Evolutionary conservation across 345 rosid species (phyloP).

Genomic region (Dimocarpus longan): DNA sequence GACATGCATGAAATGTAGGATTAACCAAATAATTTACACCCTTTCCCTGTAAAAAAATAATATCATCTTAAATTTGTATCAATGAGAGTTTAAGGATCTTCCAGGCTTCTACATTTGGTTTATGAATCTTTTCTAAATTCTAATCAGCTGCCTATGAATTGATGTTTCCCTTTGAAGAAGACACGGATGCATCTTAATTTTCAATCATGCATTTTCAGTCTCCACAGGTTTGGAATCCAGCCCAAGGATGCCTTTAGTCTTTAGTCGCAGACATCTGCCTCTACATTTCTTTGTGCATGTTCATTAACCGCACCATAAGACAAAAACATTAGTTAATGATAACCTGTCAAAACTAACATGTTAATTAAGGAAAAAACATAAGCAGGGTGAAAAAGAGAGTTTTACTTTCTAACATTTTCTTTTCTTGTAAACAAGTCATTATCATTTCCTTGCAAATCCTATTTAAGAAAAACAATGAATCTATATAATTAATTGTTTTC

Average conservation of each 20-base stretch:
- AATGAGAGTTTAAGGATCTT: neutral
- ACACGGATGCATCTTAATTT: neutral
- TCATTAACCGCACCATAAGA: constrained; percentile 42
- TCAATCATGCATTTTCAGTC: neutral
- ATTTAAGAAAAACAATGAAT: neutral
- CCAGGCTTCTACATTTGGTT: neutral
- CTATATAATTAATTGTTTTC: neutral
- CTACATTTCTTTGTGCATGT: constrained; percentile 65
- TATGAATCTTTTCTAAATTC: neutral
- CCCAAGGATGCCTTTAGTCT: constrained; percentile 65
- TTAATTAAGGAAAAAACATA: neutral
- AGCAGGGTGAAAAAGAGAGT: neutral
- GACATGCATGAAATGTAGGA: neutral
- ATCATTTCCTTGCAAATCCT: neutral
- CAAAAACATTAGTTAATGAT: neutral
- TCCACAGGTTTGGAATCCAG: constrained; percentile 17
- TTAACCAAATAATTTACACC: neutral
- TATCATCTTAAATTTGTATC: neutral
- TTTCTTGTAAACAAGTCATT: neutral
- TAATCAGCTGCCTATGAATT: neutral
- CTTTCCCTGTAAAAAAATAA: neutral
- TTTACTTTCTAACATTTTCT: constrained; percentile 2
- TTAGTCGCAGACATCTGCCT: constrained; percentile 64
- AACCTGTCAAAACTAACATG: neutral
- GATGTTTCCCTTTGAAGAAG: neutral